phyloP scores from a whole-genome alignment of 2,329 filamentous ascomycete species.

The Talaromyces marneffei region DNA sequence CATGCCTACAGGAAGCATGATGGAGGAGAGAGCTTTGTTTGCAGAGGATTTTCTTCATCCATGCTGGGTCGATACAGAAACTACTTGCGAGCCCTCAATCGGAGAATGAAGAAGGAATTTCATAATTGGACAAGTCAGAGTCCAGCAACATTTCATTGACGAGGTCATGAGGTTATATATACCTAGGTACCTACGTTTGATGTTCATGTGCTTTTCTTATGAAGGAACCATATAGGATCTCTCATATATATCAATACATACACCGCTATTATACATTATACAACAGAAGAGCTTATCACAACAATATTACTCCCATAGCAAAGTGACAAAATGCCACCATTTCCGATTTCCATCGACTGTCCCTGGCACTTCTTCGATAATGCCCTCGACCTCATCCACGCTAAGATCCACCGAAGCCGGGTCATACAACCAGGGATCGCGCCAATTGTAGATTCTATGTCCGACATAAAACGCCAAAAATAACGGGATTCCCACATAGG shows the following conservation, averaged over 20 bases:
- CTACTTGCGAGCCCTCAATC: background rate
- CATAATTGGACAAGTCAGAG: background rate
- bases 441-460: no score
- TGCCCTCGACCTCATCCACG: background rate
- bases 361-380: constrained; percentile 2
- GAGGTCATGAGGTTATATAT: background rate
- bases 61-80: background rate
- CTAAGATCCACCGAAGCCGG: background rate
- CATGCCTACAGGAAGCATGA: background rate
- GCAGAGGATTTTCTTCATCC: background rate
- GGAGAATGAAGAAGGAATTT: background rate
- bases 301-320: no score
- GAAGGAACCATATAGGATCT: no score
- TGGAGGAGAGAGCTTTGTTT: background rate
- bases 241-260: background rate
- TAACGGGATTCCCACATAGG: constrained; percentile 60
- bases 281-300: background rate
- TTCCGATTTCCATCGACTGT: background rate
- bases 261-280: background rate
- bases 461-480: constrained; percentile 39
- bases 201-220: background rate
- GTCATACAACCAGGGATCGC: background rate
- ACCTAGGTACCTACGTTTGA: background rate
- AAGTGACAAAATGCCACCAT: background rate
- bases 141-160: background rate